Evolutionary conservation across 768 basidiomycete species (phyloP).

Genomic region (Nidularia pulvinata): DNA sequence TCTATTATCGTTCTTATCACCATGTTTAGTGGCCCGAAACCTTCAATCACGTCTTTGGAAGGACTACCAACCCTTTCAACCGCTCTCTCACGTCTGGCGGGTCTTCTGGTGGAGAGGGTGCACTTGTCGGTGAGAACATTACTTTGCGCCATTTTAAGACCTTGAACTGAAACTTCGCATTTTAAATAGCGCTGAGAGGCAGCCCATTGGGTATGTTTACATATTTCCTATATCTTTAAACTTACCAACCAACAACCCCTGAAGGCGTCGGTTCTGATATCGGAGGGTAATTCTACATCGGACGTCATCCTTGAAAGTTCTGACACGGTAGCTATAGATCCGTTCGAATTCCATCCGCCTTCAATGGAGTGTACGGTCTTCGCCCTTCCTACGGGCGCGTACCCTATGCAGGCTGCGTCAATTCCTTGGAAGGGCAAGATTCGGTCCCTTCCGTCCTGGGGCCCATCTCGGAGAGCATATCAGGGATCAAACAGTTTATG

Average conservation of each 20-base stretch:
- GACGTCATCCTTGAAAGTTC: not conserved
- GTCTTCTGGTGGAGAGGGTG: slow-evolving; percentile 87
- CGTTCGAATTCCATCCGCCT: slow-evolving; percentile 73
- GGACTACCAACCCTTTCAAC: slow-evolving; percentile 78
- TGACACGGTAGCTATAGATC: not conserved
- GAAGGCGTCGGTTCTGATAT: slow-evolving; percentile 79
- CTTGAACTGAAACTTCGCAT: not conserved
- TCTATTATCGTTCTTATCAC: not conserved
- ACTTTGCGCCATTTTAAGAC: too few species aligned
- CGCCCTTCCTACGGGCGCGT: slow-evolving; percentile 69
- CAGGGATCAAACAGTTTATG: slow-evolving; percentile 66
- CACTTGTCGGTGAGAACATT: slow-evolving; percentile 53
- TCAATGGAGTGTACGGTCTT: slow-evolving; percentile 72
- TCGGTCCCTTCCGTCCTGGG: slow-evolving; percentile 73
- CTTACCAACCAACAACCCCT: too few species aligned
- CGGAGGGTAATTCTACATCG: slow-evolving; percentile 53
- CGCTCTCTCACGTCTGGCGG: slow-evolving; percentile 73
- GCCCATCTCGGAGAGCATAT: slow-evolving; percentile 59
- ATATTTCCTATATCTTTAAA: not conserved
- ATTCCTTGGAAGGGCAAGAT: slow-evolving; percentile 72
- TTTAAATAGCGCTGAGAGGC: slow-evolving; percentile 35
- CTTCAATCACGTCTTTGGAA: slow-evolving; percentile 76
- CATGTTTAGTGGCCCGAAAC: slow-evolving; percentile 69
- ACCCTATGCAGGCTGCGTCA: slow-evolving; percentile 68
- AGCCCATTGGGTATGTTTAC: slow-evolving; percentile 34